Conservation (phyloP, 2,329 filamentous ascomycete species). For the Leptographium radiaticola region DNA sequence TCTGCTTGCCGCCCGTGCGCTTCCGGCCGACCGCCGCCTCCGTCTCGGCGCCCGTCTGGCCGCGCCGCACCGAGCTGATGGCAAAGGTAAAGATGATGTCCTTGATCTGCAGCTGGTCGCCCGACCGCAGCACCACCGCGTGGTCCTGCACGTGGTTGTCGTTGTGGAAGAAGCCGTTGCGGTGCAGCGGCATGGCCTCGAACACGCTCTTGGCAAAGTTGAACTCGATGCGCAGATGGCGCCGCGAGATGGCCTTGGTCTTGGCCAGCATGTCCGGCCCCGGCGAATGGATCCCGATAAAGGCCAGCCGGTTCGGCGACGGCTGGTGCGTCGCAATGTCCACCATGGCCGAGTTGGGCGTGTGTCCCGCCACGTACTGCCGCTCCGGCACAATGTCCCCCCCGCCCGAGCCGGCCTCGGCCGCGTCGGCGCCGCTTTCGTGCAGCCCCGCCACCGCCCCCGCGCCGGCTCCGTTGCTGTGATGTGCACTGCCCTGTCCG, state of each 20-base stretch:
- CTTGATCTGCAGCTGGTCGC: slow-evolving; percentile 58
- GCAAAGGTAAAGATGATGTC: slow-evolving; percentile 55
- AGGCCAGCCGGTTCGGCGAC: slow-evolving; percentile 47
- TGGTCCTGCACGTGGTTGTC: slow-evolving; percentile 43
- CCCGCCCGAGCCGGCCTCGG: neutral
- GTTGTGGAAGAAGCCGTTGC: slow-evolving; percentile 58
- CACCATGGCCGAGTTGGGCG: slow-evolving; percentile 43
- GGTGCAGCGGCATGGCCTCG: slow-evolving; percentile 46
- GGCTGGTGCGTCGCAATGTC: slow-evolving; percentile 48
- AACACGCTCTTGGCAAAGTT: slow-evolving; percentile 50
- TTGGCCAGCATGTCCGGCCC: slow-evolving; percentile 45
- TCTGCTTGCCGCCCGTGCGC: slow-evolving; percentile 49
- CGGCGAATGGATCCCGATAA: slow-evolving; percentile 61
- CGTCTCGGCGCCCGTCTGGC: slow-evolving; percentile 36
- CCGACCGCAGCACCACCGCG: slow-evolving; percentile 46
- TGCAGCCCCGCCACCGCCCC: slow-evolving; percentile 3
- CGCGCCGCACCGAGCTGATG: slow-evolving; percentile 49
- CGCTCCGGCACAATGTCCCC: slow-evolving; percentile 31
- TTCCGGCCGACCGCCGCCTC: slow-evolving; percentile 15
- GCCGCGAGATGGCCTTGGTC: slow-evolving; percentile 61
- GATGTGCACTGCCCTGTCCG: neutral
- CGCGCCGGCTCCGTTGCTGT: slow-evolving; percentile 17
- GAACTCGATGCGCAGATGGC: slow-evolving; percentile 62
- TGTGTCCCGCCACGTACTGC: slow-evolving; percentile 44
- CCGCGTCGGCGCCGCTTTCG: neutral